Evolutionary conservation across 306 rosid species (phyloP).

Genomic region (Pueraria montana): DNA sequence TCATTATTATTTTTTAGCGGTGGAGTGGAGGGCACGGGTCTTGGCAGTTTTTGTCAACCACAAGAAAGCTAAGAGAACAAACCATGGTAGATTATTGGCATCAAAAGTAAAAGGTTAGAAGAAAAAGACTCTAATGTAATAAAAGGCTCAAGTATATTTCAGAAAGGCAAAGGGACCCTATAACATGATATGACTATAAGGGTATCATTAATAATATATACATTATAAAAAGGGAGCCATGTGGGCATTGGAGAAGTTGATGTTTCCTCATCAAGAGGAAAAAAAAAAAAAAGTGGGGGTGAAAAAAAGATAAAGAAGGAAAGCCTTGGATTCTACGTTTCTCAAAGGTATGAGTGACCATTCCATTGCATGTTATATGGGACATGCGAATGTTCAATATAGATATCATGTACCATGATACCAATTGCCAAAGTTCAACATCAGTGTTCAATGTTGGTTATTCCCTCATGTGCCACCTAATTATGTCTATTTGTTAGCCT

Average conservation of each 20-base stretch:
- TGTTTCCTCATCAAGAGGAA: conserved; percentile 35
- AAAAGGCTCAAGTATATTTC: conserved; percentile 24
- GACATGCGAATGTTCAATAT: conserved; percentile 31
- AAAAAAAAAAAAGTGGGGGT: too few species aligned
- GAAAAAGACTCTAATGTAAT: conserved; percentile 18
- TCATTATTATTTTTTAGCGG: conserved; percentile 33
- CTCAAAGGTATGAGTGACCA: conserved; percentile 13
- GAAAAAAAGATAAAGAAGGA: conserved; percentile 3
- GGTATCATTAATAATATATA: conserved; percentile 5
- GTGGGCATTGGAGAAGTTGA: conserved; percentile 48
- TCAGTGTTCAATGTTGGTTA: conserved; percentile 37
- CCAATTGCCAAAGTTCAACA: conserved; percentile 36
- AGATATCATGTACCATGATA: conserved; percentile 45
- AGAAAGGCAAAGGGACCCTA: conserved; percentile 39
- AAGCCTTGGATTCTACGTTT: conserved; percentile 72
- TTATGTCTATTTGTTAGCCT: conserved; percentile 62
- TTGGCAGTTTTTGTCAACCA: conserved; percentile 48
- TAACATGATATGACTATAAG: conserved; percentile 34
- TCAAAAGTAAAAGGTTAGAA: conserved; percentile 44
- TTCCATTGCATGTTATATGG: conserved; percentile 44
- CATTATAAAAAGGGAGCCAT: conserved; percentile 40
- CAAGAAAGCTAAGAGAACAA: conserved; percentile 51
- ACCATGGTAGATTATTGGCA: conserved; percentile 38
- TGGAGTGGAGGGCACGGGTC: conserved; percentile 45
- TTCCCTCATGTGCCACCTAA: conserved; percentile 67